Evolutionary conservation across 352 stramenopile species (phyloP).

Genomic region (Blastocystis sp.): DNA sequence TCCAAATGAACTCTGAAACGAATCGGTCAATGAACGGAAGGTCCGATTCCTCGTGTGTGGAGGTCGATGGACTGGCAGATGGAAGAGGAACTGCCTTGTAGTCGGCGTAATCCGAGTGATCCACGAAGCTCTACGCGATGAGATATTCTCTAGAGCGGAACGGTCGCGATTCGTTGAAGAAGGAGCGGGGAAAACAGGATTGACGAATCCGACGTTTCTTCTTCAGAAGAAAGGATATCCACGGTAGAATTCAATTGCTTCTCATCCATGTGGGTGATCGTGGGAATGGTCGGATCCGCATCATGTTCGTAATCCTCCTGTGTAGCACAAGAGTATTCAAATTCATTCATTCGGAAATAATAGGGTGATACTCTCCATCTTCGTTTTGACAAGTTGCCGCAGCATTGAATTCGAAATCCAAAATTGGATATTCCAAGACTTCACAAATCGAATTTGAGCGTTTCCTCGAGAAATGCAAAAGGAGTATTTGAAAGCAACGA

Average conservation of each 20-base stretch:
- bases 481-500: too few species aligned
- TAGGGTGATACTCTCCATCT: background rate
- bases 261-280: background rate
- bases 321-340: background rate
- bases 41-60: background rate
- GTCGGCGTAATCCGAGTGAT: slow-evolving; percentile 13
- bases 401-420: too few species aligned
- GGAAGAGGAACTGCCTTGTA: background rate
- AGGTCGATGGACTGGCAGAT: background rate
- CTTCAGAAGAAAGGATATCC: too few species aligned
- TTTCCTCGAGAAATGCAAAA: too few species aligned
- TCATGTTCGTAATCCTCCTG: background rate
- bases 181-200: slow-evolving; percentile 2
- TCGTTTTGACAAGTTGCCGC: slow-evolving; percentile 34
- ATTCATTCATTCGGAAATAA: background rate
- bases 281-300: background rate
- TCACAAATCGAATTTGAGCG: too few species aligned
- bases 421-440: too few species aligned
- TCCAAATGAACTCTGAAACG: background rate
- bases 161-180: slow-evolving; percentile 16
- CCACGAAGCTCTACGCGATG: background rate
- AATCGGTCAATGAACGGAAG: background rate
- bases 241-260: background rate
- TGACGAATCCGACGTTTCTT: background rate
- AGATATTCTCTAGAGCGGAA: background rate